Conservation (phyloP, 2,329 filamentous ascomycete species). For the Neopestalotiopsis rosae region DNA sequence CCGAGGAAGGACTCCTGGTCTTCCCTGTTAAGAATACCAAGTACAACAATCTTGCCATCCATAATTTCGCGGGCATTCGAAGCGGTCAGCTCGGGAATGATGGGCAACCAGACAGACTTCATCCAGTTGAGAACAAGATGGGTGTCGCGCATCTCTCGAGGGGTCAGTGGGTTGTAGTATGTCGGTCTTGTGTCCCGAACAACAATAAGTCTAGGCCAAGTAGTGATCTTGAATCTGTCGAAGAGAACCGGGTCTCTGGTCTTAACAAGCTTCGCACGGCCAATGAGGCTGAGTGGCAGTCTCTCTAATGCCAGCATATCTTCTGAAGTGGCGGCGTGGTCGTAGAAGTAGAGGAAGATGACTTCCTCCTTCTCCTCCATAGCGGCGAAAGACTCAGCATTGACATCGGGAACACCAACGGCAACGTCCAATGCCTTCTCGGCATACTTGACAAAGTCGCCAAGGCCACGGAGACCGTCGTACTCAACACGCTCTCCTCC, state of each 20-base stretch:
- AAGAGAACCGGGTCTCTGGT: conserved; percentile 79
- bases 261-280: conserved; percentile 91
- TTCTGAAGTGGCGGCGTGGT: conserved; percentile 90
- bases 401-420: conserved; percentile 79
- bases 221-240: conserved; percentile 91
- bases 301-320: conserved; percentile 90
- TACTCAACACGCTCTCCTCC: conserved; percentile 93
- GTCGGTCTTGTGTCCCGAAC: conserved; percentile 87
- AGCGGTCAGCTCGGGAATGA: conserved; percentile 91
- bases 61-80: conserved; percentile 94
- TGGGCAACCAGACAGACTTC: conserved; percentile 93
- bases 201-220: conserved; percentile 92
- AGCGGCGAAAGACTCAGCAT: conserved; percentile 75
- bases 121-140: conserved; percentile 87
- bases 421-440: conserved; percentile 83
- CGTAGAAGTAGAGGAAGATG: conserved; percentile 97
- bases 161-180: conserved; percentile 87
- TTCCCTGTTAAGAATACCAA: conserved; percentile 84
- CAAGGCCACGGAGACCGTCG: conserved; percentile 86
- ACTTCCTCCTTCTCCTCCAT: conserved; percentile 94
- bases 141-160: conserved; percentile 90
- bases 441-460: conserved; percentile 86
- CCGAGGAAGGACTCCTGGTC: conserved; percentile 78
- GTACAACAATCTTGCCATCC: conserved; percentile 91
- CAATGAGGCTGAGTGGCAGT: conserved; percentile 85